Conservation (phyloP, 73 alveolate species). For the Blepharisma stoltei region DNA sequence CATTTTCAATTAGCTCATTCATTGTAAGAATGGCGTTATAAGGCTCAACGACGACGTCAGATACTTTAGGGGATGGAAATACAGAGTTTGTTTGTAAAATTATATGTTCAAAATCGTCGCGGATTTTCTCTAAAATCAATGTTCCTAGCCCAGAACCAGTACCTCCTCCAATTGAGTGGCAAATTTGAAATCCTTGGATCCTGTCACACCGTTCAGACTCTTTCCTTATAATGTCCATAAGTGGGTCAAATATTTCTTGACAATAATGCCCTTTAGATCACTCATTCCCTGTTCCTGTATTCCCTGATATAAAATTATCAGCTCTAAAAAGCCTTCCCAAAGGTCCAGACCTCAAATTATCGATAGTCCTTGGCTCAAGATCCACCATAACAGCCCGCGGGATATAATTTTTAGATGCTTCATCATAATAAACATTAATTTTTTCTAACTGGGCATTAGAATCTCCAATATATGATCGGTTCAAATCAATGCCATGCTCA, state of each 20-base stretch:
- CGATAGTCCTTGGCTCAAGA: conserved; percentile 64
- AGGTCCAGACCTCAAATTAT: conserved; percentile 33
- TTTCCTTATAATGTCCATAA: conserved; percentile 80
- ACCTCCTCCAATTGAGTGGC: conserved; percentile 95
- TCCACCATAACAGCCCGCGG: conserved; percentile 77
- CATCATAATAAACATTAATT: conserved; percentile 51
- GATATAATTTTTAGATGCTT: conserved; percentile 50
- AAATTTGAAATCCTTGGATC: conserved; percentile 74
- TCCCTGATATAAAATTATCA: conserved; percentile 44
- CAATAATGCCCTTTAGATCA: conserved; percentile 94
- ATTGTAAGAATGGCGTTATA: conserved; percentile 66
- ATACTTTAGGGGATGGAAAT: conserved; percentile 93
- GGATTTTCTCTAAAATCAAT: conserved; percentile 75
- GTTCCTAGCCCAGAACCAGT: conserved; percentile 99
- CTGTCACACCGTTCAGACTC: conserved; percentile 94
- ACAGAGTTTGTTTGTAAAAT: conserved; percentile 73
- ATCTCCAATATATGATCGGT: conserved; percentile 40
- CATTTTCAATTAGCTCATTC: conserved; percentile 87
- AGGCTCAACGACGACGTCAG: conserved; percentile 94
- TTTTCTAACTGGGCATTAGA: conserved; percentile 35
- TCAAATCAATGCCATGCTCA: conserved; percentile 35
- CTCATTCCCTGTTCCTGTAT: conserved; percentile 92
- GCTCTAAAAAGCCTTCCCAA: conserved; percentile 61
- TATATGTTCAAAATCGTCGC: conserved; percentile 80
- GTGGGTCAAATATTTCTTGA: conserved; percentile 42